Base-by-base conservation (phyloP, 139 green algal genomes). In the Tetratostichococcus sp. region DNA sequence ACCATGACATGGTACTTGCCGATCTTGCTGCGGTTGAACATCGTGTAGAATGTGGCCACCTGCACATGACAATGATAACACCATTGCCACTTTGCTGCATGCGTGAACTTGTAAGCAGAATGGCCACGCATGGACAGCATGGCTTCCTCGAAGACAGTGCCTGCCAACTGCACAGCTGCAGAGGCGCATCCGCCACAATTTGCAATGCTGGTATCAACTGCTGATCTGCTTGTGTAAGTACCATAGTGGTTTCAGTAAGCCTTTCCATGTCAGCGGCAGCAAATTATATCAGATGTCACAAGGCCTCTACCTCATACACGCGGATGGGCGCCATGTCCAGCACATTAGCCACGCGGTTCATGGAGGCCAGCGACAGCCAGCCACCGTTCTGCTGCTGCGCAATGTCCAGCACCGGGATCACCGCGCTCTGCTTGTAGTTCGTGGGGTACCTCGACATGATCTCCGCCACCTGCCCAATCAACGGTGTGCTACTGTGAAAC, bases 21-120 rank as follows among this genome's bases (percentile, higher is more conserved):
- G 2, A 99, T 91, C 75, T 94, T 92, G 32, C 81, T 88, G 32
- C 96, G 86, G 86, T 99, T 99, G 89, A 98, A 99, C 96, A 99
- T 99, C 72, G 94, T 97, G 89, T 99, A 99, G 75, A 99, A 99
- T 21, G 96, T 98, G 30, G 95, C 96, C 32, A 98, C 91, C 71
- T 76, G 71, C 71, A 26, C 19, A 28, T 2, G 19, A 22, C 8
- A 14, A 50, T 50, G 8, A 50, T 14, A 50, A 50, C n/a, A n/a
- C n/a, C n/a, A n/a, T n/a, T n/a, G n/a, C n/a, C n/a, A n/a, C n/a
- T n/a, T n/a, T n/a, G n/a, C n/a, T n/a, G n/a, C n/a, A n/a, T n/a
- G n/a, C n/a, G n/a, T n/a, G n/a, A n/a, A n/a, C n/a, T n/a, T n/a
- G n/a, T n/a, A n/a, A n/a, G n/a, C n/a, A n/a, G n/a, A n/a, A n/a